Conservation (phyloP, 306 rosid species). For the Vigna angularis region DNA sequence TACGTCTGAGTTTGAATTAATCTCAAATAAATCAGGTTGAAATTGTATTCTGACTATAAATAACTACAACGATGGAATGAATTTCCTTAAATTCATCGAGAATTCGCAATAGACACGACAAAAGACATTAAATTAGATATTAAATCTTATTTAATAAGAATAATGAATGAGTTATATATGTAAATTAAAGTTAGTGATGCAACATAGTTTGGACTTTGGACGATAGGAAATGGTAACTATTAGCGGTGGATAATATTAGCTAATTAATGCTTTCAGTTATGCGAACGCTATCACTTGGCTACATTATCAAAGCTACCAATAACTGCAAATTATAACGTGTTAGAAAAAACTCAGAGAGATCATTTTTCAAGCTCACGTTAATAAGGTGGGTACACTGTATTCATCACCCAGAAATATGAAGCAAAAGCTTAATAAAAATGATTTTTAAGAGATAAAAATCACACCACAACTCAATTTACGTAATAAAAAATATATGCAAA, state of each 20-base stretch:
- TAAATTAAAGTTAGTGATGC: background rate
- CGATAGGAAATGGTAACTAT: background rate
- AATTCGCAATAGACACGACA: background rate
- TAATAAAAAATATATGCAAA: too few relatives aligned
- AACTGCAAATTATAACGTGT: background rate
- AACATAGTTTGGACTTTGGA: constrained; percentile 8
- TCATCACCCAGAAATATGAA: background rate
- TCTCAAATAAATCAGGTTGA: background rate
- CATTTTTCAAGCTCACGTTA: background rate
- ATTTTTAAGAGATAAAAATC: too few relatives aligned
- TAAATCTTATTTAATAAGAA: constrained; percentile 4
- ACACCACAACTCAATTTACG: too few relatives aligned
- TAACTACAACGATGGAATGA: background rate
- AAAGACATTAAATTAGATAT: background rate
- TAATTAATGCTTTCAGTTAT: constrained; percentile 31
- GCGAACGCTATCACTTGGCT: constrained; percentile 33
- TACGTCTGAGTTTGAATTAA: background rate
- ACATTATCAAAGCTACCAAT: constrained; percentile 17
- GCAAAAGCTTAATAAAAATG: too few relatives aligned
- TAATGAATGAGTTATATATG: background rate
- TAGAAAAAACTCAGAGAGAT: background rate
- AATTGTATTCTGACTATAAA: background rate
- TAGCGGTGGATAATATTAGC: background rate
- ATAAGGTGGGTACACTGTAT: background rate
- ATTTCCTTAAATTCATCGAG: constrained; percentile 4